Conservation (phyloP, 2,329 filamentous ascomycete genomes). For the Erysiphe pulchra region DNA sequence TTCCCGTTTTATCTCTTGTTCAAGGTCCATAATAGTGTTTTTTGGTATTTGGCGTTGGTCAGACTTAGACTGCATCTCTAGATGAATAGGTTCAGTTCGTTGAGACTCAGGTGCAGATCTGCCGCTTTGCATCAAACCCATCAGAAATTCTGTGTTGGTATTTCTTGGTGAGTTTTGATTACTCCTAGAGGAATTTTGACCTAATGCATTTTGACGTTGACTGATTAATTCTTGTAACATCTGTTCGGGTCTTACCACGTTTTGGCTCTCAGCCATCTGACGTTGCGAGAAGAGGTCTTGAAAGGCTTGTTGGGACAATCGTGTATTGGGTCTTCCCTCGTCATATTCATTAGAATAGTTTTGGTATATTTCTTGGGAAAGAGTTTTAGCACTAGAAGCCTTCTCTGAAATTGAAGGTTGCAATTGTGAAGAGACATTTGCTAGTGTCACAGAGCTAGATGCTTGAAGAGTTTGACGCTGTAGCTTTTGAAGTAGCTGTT, state of each 20-base stretch:
- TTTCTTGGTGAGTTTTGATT: conserved; percentile 20
- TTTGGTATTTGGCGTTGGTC: conserved; percentile 18
- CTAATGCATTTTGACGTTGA: conserved; percentile 29
- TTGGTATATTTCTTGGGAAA: conserved; percentile 19
- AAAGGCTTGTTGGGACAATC: conserved; percentile 15
- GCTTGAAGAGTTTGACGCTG: conserved; percentile 23
- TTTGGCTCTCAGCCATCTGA: conserved; percentile 14
- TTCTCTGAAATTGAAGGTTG: conserved; percentile 19
- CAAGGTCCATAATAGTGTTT: conserved; percentile 18
- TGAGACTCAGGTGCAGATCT: conserved; percentile 24
- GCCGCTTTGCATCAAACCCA: conserved; percentile 48
- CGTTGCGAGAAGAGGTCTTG: conserved; percentile 27
- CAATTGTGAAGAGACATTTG: conserved; percentile 12
- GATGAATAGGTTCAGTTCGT: conserved; percentile 24
- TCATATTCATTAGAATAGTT: conserved; percentile 12
- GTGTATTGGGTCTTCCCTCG: conserved; percentile 7
- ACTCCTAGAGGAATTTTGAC: conserved; percentile 21
- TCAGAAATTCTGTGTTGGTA: conserved; percentile 56
- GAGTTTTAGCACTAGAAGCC: conserved; percentile 19
- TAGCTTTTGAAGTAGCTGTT: conserved; percentile 59
- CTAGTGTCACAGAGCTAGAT: conserved; percentile 18
- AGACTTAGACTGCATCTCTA: conserved; percentile 17
- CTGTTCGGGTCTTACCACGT: conserved; percentile 26
- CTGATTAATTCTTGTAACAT: conserved; percentile 33
- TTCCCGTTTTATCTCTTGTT: conserved; percentile 12